Conservation (phyloP, 805 yeast species). For the Allodekkera sacchari region DNA sequence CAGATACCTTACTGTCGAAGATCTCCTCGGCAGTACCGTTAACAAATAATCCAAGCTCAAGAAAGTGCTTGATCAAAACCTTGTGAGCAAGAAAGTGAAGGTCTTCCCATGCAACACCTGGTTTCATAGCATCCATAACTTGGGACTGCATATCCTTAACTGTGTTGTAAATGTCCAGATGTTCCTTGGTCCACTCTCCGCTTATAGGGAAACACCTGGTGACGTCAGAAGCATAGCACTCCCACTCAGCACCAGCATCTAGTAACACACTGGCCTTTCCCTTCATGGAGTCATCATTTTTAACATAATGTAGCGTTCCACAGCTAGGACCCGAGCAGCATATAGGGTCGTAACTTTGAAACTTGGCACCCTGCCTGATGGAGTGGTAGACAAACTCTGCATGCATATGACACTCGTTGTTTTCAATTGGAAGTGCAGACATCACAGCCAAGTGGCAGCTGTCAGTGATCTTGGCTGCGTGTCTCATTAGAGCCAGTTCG, state of each 20-base stretch:
- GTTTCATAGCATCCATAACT: conserved; percentile 65
- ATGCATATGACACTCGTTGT: conserved; percentile 84
- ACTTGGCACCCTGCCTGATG: conserved; percentile 85
- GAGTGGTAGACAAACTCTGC: conserved; percentile 95
- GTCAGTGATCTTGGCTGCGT: conserved; percentile 81
- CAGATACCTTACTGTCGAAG: conserved; percentile 59
- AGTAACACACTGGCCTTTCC: conserved; percentile 64
- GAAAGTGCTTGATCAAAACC: conserved; percentile 62
- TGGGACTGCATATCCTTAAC: conserved; percentile 77
- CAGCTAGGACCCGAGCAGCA: conserved; percentile 92
- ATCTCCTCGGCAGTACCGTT: conserved; percentile 51
- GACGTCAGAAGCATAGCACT: conserved; percentile 85
- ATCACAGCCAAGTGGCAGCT: conserved; percentile 85
- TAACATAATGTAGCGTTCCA: conserved; percentile 83
- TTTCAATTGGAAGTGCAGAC: conserved; percentile 85
- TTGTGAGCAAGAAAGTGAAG: conserved; percentile 75
- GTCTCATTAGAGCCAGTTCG: conserved; percentile 68
- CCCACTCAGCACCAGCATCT: conserved; percentile 98
- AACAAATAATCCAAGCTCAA: conserved; percentile 69
- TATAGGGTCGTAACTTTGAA: conserved; percentile 87
- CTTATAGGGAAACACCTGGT: conserved; percentile 90
- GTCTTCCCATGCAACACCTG: conserved; percentile 83
- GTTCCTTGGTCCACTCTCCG: conserved; percentile 87
- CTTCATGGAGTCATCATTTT: conserved; percentile 59
- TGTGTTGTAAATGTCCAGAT: conserved; percentile 68